These are phyloP conservation scores for Pezicula carpinea DNA, from an alignment of 2,329 filamentous ascomycete genomes.

Conservation along the genomic window DNA sequence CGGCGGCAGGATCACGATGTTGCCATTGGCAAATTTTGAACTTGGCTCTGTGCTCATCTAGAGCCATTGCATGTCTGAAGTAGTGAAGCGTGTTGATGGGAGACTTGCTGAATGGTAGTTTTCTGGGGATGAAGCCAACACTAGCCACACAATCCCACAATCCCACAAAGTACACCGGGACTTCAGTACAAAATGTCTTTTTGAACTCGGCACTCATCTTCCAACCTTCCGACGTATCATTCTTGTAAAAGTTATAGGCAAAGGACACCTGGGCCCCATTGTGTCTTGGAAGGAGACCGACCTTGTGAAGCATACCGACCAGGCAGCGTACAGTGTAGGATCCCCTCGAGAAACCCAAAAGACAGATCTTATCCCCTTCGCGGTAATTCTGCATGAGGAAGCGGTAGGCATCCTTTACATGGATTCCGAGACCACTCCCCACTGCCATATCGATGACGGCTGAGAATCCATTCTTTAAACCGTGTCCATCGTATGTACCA, in stretches of 20 bases:
- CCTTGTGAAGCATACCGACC: constrained; percentile 38
- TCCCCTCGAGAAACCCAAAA: constrained; percentile 44
- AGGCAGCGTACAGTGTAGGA: constrained; percentile 47
- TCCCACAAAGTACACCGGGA: constrained; percentile 38
- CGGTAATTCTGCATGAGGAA: constrained; percentile 45
- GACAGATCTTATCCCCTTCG: constrained; percentile 42
- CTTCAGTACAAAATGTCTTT: constrained; percentile 38
- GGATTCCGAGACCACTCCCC: constrained; percentile 36
- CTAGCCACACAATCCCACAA: constrained; percentile 37
- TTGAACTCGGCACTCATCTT: constrained; percentile 38
- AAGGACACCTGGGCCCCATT: constrained; percentile 50
- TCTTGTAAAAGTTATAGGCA: constrained; percentile 40
- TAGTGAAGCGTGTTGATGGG: constrained; percentile 31
- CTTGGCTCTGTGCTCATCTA: constrained; percentile 39
- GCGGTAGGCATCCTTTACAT: constrained; percentile 35
- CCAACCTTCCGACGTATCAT: constrained; percentile 34
- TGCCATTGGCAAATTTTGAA: constrained; percentile 37
- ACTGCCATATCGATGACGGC: constrained; percentile 39
- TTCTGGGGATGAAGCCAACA: constrained; percentile 36
- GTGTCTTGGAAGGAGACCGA: constrained; percentile 49
- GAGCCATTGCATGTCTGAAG: constrained; percentile 39
- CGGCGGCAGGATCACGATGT: constrained; percentile 22
- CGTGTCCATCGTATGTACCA: constrained; percentile 37
- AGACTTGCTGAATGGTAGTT: constrained; percentile 33
- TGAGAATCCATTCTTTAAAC: constrained; percentile 33